Evolutionary conservation across 352 stramenopile genomes (phyloP).

Genomic region (Phytophthora vignae): DNA sequence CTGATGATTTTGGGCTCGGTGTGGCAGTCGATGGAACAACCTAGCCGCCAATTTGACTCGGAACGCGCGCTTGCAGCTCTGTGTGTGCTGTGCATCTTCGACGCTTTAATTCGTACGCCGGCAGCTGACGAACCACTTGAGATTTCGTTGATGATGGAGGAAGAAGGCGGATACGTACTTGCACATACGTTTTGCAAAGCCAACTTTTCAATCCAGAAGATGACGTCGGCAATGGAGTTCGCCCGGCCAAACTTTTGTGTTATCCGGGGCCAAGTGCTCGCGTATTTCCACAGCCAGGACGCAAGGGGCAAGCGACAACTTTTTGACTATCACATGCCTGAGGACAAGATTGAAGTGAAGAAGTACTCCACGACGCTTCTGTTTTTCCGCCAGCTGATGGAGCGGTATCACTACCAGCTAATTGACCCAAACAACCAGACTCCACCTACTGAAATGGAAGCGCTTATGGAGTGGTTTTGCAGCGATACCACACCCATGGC

Average conservation of each 20-base stretch:
- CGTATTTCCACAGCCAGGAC: slow-evolving; percentile 83
- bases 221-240: slow-evolving; percentile 88
- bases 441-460: slow-evolving; percentile 91
- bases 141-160: slow-evolving; percentile 84
- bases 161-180: slow-evolving; percentile 83
- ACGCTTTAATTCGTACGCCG: slow-evolving; percentile 83
- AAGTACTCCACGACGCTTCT: slow-evolving; percentile 91
- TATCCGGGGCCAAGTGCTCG: slow-evolving; percentile 73
- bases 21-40: slow-evolving; percentile 91
- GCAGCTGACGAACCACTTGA: slow-evolving; percentile 77
- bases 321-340: slow-evolving; percentile 91
- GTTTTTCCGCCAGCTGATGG: slow-evolving; percentile 89
- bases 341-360: slow-evolving; percentile 90
- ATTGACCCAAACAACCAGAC: slow-evolving; percentile 83
- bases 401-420: slow-evolving; percentile 85
- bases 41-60: slow-evolving; percentile 88
- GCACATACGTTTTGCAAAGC: slow-evolving; percentile 88
- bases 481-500: slow-evolving; percentile 81
- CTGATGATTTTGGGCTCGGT: slow-evolving; percentile 85
- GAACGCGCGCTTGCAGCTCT: slow-evolving; percentile 82
- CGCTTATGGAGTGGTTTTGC: slow-evolving; percentile 91
- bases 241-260: slow-evolving; percentile 79
- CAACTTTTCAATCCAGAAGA: slow-evolving; percentile 81
- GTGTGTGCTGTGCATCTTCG: slow-evolving; percentile 83
- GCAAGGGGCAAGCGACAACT: slow-evolving; percentile 64